Evolutionary conservation across 106 monocot species (phyloP), one percentile per base, ranked within the genome.

Genomic region (Dendrobium catenatum): DNA sequence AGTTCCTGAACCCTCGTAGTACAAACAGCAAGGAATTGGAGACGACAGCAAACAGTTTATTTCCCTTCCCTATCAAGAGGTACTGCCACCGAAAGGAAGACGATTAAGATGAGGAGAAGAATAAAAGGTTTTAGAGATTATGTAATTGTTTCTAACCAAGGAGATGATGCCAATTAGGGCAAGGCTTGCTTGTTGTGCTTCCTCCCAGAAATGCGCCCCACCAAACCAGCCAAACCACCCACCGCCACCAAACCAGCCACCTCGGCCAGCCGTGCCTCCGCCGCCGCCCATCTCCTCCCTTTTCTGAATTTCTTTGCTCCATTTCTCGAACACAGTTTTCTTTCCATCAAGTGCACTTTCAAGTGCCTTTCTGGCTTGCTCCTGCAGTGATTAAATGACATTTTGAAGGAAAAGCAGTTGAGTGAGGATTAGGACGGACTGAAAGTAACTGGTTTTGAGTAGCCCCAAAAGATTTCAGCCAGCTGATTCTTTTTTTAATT

Each of bases 241-340:
- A 11, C 93, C 87, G 18, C 96, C 93, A 44, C 93, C 91, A 83
- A 90, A 94, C 89, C 94, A 92, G 26, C 96, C 96, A 49, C 92
- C 90, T 1, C 82, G 42, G 42, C 89, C 89, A 29, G 83, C 72
- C 42, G 74, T 66, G 43, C 90, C 90, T 26, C 92, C 89, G 37
- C 81, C 89, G 37, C 81, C 87, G 9, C 79, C 86, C 64, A 43
- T 79, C 73, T 90, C 86, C 84, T 88, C 74, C 83, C 92, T 83
- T 79, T 86, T 94, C 51, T 91, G 77, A 75, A 97, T 92, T 88
- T 94, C 90, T 83, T 91, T 90, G 85, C 89, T 87, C 97, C 94
- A 92, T 84, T 94, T 97, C 72, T 94, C 92, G 76, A 97, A 88
- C 40, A 91, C 89, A 3, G 80, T 80, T 83, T 91, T 97, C 88